Percentiles rank a stretch among this genome's conserved stretches.
These are phyloP conservation scores for barley (Hordeum vulgare) DNA, from an alignment of 176 grass and related monocot genomes.

Conservation along the genomic window DNA sequence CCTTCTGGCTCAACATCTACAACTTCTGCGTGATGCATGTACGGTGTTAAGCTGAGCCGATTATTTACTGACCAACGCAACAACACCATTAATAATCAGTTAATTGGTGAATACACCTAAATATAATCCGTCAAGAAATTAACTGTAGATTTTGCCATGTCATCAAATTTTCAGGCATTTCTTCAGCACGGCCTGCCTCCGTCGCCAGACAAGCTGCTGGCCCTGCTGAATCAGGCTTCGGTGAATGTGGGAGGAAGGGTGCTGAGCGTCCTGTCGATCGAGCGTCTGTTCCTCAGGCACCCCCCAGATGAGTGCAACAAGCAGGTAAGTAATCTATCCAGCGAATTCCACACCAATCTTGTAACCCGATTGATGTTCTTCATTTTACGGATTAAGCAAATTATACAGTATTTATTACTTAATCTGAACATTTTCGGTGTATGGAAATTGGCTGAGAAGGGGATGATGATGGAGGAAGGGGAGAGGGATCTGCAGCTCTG, in stretches of 20 bases:
- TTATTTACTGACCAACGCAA: neutral
- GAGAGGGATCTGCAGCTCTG: constrained; percentile 38
- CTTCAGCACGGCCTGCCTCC: constrained; percentile 75
- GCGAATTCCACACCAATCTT: neutral
- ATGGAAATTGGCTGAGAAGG: constrained; percentile 19
- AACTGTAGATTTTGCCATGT: neutral
- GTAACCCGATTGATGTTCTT: neutral
- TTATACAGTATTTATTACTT: neutral
- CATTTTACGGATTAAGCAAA: neutral
- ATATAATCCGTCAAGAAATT: neutral
- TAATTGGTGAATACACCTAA: neutral
- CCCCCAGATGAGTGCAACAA: constrained; percentile 46
- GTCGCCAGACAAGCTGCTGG: constrained; percentile 68
- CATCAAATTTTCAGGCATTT: constrained; percentile 52
- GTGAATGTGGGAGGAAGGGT: constrained; percentile 75
- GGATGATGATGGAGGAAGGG: constrained; percentile 39
- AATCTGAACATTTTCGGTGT: neutral
- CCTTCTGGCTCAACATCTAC: constrained; percentile 98
- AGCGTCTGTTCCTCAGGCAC: constrained; percentile 83
- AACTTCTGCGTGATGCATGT: constrained; percentile 99
- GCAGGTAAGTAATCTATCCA: constrained; percentile 9
- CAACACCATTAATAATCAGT: neutral
- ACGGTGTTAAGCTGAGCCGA: neutral
- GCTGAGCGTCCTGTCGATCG: constrained; percentile 59
- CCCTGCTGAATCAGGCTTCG: constrained; percentile 70